Evolutionary conservation across 1,284 basidiomycete species (phyloP).

Genomic region (Omphalotus olearius): DNA sequence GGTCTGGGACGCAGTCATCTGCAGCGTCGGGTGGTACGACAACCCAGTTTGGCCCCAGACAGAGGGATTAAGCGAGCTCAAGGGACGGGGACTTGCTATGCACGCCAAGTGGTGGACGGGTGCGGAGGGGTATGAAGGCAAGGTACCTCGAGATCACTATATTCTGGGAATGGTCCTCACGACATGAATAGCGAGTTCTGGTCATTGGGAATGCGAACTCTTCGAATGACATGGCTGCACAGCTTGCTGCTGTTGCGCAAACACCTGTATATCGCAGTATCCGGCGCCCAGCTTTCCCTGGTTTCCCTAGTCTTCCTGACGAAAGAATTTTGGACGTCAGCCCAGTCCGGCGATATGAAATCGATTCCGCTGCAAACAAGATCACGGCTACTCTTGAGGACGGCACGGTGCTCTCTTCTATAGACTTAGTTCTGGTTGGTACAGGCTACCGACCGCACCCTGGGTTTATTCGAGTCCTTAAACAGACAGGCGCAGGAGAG

Average conservation of each 20-base stretch:
- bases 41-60: conserved; percentile 37
- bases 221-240: conserved; percentile 43
- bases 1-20: conserved; percentile 41
- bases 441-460: conserved; percentile 41
- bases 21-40: conserved; percentile 42
- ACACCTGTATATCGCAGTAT: conserved; percentile 40
- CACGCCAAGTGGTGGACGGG: conserved; percentile 36
- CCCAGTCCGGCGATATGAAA: conserved; percentile 30
- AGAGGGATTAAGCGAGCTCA: conserved; percentile 30
- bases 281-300: conserved; percentile 31
- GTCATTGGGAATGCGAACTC: conserved; percentile 46
- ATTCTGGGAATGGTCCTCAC: not conserved
- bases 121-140: conserved; percentile 31
- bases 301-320: conserved; percentile 38
- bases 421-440: conserved; percentile 39
- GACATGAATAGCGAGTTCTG: conserved; percentile 35
- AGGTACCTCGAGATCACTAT: conserved; percentile 25
- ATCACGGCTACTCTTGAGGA: conserved; percentile 32
- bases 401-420: conserved; percentile 28
- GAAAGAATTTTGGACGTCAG: conserved; percentile 36
- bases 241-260: conserved; percentile 31
- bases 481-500: not conserved
- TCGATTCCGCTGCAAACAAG: conserved; percentile 15
- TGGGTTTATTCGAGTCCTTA: conserved; percentile 36
- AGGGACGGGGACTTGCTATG: conserved; percentile 26